Evolutionary conservation across 2,329 filamentous ascomycete species (phyloP).

Genomic region (Pestalotiopsis sp.): DNA sequence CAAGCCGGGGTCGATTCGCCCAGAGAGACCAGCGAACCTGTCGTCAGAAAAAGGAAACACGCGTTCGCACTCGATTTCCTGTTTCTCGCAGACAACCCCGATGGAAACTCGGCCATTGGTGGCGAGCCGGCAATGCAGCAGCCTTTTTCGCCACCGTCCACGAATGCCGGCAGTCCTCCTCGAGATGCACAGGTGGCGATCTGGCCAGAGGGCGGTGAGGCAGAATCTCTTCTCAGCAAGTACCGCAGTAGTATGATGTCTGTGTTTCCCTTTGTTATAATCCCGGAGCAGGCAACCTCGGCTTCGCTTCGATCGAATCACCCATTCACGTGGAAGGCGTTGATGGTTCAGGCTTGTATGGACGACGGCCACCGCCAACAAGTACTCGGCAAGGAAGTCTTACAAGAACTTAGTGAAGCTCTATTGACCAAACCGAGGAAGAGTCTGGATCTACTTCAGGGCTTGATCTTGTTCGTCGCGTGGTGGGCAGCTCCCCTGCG

Average conservation of each 20-base stretch:
- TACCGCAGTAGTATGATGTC: slow-evolving; percentile 45
- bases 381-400: slow-evolving; percentile 44
- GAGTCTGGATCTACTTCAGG: slow-evolving; percentile 50
- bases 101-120: background rate
- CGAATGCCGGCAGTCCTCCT: background rate
- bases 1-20: background rate
- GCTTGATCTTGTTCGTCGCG: slow-evolving; percentile 45
- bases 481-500: slow-evolving; percentile 40
- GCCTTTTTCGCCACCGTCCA: background rate
- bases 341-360: slow-evolving; percentile 47
- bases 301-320: slow-evolving; percentile 39
- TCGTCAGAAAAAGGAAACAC: background rate
- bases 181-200: background rate
- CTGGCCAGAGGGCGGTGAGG: slow-evolving; percentile 28
- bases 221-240: slow-evolving; percentile 39
- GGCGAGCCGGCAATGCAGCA: background rate
- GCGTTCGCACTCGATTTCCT: background rate
- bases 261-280: slow-evolving; percentile 47
- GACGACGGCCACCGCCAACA: slow-evolving; percentile 47
- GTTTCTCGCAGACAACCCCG: background rate
- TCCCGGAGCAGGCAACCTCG: slow-evolving; percentile 40
- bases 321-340: slow-evolving; percentile 52
- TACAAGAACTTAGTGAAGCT: slow-evolving; percentile 44
- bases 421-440: slow-evolving; percentile 43
- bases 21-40: background rate